Percentiles rank a stretch among this genome's conserved stretches.
Conservation (phyloP, 2,329 filamentous ascomycete species). For the Lasiodiplodia sp. region DNA sequence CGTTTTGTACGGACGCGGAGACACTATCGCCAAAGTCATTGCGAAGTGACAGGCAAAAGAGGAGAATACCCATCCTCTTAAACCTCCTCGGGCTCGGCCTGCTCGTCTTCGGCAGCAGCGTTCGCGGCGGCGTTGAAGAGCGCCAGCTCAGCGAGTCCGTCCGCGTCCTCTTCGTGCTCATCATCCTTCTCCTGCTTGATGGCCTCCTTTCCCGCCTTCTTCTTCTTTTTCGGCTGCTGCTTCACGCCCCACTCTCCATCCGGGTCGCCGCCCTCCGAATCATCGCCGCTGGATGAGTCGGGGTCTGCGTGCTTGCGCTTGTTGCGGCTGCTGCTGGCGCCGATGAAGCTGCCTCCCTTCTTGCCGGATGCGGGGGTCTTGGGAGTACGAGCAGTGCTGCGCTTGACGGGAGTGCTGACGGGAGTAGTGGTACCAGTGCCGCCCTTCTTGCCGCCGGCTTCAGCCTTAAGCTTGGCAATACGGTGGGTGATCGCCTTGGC, state of each 20-base stretch:
- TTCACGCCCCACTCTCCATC: conserved; percentile 5
- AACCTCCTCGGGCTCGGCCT: background rate
- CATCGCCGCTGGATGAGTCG: background rate
- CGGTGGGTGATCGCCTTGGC: conserved; percentile 31
- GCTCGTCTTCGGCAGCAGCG: background rate
- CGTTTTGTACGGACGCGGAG: no score
- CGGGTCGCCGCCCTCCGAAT: background rate
- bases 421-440: background rate
- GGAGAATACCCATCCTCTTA: background rate
- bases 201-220: background rate
- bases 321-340: background rate
- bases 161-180: background rate
- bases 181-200: background rate
- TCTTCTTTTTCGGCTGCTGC: background rate
- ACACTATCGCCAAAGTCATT: no score
- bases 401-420: background rate
- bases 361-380: background rate
- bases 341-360: background rate
- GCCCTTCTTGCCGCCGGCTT: background rate
- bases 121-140: background rate
- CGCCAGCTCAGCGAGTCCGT: background rate
- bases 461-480: conserved; percentile 29
- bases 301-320: background rate
- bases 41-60: no score
- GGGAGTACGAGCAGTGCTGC: background rate